Base-by-base conservation (phyloP, 2,329 filamentous ascomycete genomes). In the Talaromyces marneffei region DNA sequence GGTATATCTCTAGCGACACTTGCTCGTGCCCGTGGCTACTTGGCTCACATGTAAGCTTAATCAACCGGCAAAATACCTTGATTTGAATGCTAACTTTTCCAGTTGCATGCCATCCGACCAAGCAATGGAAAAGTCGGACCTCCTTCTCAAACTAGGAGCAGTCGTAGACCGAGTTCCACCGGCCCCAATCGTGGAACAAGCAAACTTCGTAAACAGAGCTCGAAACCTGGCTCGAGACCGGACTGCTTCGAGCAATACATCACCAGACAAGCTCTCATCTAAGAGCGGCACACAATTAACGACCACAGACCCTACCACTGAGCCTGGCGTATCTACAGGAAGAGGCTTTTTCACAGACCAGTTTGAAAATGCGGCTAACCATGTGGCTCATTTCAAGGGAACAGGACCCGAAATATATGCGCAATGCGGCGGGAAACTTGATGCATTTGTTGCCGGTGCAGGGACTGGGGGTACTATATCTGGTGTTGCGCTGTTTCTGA, bases 381-480 rank as follows among this genome's bases (percentile, higher is more conserved):
- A 89, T 83, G 81, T 83, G 50, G 92, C 94, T 1, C 94, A 99
- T 77, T 86, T 88, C 68, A 79, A 83, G 20, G 85, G 86, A 14
- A 99, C 94, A 0, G 94, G 94, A 0, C 94, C 93, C 0, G 94
- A 99, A 78, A 94, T 99, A 66, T 89, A 85, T 69, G 77, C 80
- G 0, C 94, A 99, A 77, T 90, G 89, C 5, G 83, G 80, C 25
- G 91, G 91, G 0, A 75, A 75, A 7, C 71, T 97, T 1, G 90
- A 95, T 72, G 93, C 91, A 2, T 97, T 97, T 70, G 89, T 97
- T 0, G 89, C 92, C 0, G 94, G 94, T 31, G 94, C 94, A 1
- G 94, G 94, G 2, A 99, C 94, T 0, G 94, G 94, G 23, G 94
- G 94, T 4, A 99, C 94, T 3, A 87, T 99, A 25, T 89, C 91